Evolutionary conservation across 345 rosid species (phyloP).

Genomic region (Angophora floribunda): DNA sequence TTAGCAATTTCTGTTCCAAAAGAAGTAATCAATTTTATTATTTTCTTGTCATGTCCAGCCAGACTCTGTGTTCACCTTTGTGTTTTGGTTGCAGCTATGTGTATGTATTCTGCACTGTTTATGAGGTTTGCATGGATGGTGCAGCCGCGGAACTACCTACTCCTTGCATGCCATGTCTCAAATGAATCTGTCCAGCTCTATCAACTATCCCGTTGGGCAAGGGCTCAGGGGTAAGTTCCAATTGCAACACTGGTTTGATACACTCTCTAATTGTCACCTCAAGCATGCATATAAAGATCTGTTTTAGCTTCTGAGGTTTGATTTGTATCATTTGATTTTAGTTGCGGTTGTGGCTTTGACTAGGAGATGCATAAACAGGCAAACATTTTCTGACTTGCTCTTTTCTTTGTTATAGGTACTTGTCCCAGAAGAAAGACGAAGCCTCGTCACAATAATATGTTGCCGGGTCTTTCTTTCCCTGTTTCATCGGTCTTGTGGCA

Average conservation of each 20-base stretch:
- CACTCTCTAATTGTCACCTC: not conserved
- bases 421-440: not conserved
- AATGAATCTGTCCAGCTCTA: slow-evolving; percentile 95
- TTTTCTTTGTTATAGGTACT: not conserved
- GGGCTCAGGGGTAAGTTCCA: slow-evolving; percentile 45
- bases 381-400: not conserved
- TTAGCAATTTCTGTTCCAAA: not conserved
- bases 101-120: not conserved
- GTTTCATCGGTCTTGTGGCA: not conserved
- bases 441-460: not conserved
- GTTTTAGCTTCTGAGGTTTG: not conserved
- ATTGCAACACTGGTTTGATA: not conserved
- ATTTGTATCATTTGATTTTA: not conserved
- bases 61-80: not conserved
- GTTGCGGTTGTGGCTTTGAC: not conserved
- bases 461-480: not conserved
- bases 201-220: slow-evolving; percentile 87
- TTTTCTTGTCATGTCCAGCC: not conserved
- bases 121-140: slow-evolving; percentile 2
- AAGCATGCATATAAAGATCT: not conserved
- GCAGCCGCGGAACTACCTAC: not conserved
- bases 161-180: slow-evolving; percentile 87
- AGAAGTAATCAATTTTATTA: slow-evolving; percentile 1
- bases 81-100: not conserved
- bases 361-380: not conserved